Evolutionary conservation across 2,329 filamentous ascomycete species (phyloP), one percentile per base, ranked within the genome.

Genomic region (Microdochium paspali): DNA sequence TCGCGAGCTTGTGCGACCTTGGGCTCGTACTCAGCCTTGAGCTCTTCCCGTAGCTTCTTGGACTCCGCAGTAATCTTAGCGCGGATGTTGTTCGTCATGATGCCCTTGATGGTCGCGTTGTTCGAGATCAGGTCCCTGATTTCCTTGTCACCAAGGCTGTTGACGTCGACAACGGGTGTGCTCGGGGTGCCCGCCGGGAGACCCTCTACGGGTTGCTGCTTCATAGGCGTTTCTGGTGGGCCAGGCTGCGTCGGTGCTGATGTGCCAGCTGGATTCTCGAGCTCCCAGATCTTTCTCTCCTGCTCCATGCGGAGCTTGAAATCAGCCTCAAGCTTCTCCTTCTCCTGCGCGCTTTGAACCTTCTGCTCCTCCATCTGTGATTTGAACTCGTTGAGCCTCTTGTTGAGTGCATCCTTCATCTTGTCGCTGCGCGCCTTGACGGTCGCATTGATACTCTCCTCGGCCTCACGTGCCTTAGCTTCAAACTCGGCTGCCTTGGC

Each of bases 301-400:
- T 82, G 82, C 56, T 83, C 78, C 30, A 83, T 56, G 52, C 70
- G 72, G 43, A 80, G 63, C 3, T 67, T 61, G 47, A 67, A 68
- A 39, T 74, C 67, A 10, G 61, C 61, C 53, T 72, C 62, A 31
- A 77, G 53, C 56, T 78, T 77, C 50, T 74, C 71, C 57, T 79
- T 79, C 47, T 73, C 68, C 26, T 71, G 64, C 49, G 71, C 71
- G 43, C 69, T 71, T 40, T 60, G 53, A 4, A 54, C 25, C 26
- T 47, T 45, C 49, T 76, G 71, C 26, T 74, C 72, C 45, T 74
- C 72, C 52, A 71, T 66, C 50, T 73, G 69, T 45, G 72, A 64
- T 53, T 74, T 76, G 42, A 82, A 77, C 55, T 88, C 87, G 48
- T 73, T 78, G 15, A 95, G 72, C 60, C 85, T 88, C 59, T 79